phyloP scores from a whole-genome alignment of 2,329 filamentous ascomycete genomes.

The Orbilia ellipsospora region DNA sequence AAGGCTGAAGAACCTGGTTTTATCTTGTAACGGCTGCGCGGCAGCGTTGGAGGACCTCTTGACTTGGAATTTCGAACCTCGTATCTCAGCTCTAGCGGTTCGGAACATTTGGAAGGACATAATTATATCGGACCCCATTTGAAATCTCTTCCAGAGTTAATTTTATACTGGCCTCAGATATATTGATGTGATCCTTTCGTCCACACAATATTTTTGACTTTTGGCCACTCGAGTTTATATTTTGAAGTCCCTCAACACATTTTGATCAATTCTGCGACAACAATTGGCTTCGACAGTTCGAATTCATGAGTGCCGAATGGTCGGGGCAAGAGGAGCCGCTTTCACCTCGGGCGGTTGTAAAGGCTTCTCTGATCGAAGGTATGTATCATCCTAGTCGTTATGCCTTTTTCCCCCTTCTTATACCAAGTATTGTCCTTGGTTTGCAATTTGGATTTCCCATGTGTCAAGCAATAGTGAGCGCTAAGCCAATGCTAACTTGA shows the following conservation, averaged over 20 bases:
- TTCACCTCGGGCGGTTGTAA: constrained; percentile 50
- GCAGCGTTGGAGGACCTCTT: neutral
- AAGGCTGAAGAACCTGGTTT: constrained; percentile 1
- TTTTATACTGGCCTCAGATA: too few species aligned
- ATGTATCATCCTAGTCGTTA: neutral
- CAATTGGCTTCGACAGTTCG: constrained; percentile 1
- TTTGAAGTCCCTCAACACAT: constrained; percentile 4
- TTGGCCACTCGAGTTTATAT: neutral
- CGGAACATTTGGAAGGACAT: neutral
- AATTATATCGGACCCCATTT: neutral
- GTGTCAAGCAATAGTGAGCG: constrained; percentile 1
- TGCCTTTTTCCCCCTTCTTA: neutral
- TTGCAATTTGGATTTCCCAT: too few species aligned
- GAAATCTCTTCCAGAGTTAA: neutral
- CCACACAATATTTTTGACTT: neutral
- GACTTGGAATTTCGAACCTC: too few species aligned
- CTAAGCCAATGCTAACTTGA: constrained; percentile 4
- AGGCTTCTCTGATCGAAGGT: constrained; percentile 53
- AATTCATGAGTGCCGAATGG: constrained; percentile 47
- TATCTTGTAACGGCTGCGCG: constrained; percentile 14
- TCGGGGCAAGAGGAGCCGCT: constrained; percentile 53
- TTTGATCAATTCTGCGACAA: neutral
- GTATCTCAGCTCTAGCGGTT: neutral
- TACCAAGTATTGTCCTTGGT: neutral
- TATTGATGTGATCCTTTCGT: too few species aligned